Evolutionary conservation across 768 basidiomycete species (phyloP), one percentile per base, ranked within the genome.

Genomic region (Kwoniella dejecticola): DNA sequence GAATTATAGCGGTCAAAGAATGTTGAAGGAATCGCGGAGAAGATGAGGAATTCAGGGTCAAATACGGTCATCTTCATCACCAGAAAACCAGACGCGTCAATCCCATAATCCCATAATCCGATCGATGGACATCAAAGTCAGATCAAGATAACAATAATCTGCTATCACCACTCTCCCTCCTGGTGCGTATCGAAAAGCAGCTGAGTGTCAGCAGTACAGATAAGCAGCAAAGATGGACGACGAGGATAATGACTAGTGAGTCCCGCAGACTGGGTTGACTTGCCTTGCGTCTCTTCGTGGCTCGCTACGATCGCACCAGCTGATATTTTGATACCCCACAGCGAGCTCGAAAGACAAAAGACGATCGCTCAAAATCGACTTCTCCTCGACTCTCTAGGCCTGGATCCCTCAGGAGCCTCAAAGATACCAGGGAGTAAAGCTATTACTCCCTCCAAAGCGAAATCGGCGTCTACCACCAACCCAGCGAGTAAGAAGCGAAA

Each of bases 331-430:
- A 36, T 36, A 36, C 15, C 15, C 7, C 7, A 36, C 30, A 77
- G 75, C 64, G 77, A 79, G 60, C 57, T 68, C 33, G 77, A 79
- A 63, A 70, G 77, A 17, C 76, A 71, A 42, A 69, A 72, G 50
- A 76, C 62, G 30, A 79, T 79, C 29, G 72, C 72, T 4, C 70
- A 71, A 44, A 79, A 79, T 49, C 68, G 69, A 47, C 55, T 49
- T 0, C 67, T 79, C 13, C 70, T 79, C 49, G 72, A 75, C 42
- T 69, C 68, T 17, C 65, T 79, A 21, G 77, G 77, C 6, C 61
- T 79, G 21, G 71, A 76, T 49, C 60, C 64, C 1, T 47, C 40
- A 26, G 71, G 71, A 5, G 10, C 68, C 40, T 67, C 66, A 27
- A 66, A 69, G 30, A 57, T 68, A 46, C 57, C 54, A 23, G 24